Evolutionary conservation across 805 yeast species (phyloP).

Genomic region (Pichia rugopelliculosa): DNA sequence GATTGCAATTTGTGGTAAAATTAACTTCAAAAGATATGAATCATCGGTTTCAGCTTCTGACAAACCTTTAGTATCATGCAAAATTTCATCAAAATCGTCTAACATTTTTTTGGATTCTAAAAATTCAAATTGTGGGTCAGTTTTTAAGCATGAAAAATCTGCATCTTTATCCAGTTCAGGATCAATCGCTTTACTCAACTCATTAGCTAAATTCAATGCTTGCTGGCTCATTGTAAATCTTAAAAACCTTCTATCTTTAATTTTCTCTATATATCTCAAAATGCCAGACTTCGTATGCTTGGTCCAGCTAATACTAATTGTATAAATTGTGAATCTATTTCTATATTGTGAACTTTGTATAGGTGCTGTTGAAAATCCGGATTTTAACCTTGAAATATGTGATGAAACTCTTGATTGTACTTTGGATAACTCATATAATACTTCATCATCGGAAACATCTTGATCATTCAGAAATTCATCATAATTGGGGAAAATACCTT

Average conservation of each 20-base stretch:
- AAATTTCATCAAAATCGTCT: slow-evolving; percentile 45
- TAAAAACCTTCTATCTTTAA: slow-evolving; percentile 21
- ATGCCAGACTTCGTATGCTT: slow-evolving; percentile 55
- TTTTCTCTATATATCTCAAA: slow-evolving; percentile 41
- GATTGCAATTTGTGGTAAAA: slow-evolving; percentile 76
- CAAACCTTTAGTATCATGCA: slow-evolving; percentile 30
- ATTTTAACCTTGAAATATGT: slow-evolving; percentile 13
- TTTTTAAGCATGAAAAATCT: slow-evolving; percentile 7
- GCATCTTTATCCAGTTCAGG: not conserved
- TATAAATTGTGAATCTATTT: slow-evolving; percentile 72
- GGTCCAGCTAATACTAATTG: slow-evolving; percentile 73
- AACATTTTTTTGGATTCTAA: slow-evolving; percentile 21
- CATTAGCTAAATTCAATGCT: slow-evolving; percentile 27
- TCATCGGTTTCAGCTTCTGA: slow-evolving; percentile 22
- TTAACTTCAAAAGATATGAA: slow-evolving; percentile 50
- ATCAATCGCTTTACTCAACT: slow-evolving; percentile 9
- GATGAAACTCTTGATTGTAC: slow-evolving; percentile 15
- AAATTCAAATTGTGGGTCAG: slow-evolving; percentile 13
- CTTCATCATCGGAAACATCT: slow-evolving; percentile 19
- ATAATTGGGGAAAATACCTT: slow-evolving; percentile 22
- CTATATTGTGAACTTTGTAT: slow-evolving; percentile 29
- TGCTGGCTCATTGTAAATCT: slow-evolving; percentile 26
- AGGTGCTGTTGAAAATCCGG: slow-evolving; percentile 20
- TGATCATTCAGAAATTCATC: slow-evolving; percentile 20
- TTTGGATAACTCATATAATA: slow-evolving; percentile 11